phyloP scores from a whole-genome alignment of 495 filamentous ascomycete genomes.

The Daldinia decipiens region DNA sequence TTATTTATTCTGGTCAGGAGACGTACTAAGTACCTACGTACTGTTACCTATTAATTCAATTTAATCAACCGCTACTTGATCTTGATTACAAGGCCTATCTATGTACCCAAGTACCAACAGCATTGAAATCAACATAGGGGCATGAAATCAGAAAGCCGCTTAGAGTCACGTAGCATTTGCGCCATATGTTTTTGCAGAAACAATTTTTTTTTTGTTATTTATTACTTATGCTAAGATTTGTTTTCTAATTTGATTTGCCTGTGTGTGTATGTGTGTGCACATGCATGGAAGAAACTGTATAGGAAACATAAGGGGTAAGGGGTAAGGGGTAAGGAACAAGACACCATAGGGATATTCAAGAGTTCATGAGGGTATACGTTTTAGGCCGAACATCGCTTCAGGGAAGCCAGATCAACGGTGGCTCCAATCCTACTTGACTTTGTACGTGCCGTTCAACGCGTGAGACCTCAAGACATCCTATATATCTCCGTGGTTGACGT shows the following conservation, averaged over 20 bases:
- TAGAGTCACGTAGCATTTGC: background rate
- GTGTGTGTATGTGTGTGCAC: too few species aligned
- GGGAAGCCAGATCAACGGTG: constrained; percentile 13
- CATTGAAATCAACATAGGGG: background rate
- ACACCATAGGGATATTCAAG: background rate
- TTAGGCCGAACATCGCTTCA: constrained; percentile 5
- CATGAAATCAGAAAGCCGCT: background rate
- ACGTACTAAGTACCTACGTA: background rate
- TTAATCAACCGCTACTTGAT: too few species aligned
- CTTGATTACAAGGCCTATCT: background rate
- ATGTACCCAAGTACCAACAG: background rate
- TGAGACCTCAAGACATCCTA: background rate
- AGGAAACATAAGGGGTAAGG: background rate
- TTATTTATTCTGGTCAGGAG: background rate
- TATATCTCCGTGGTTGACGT: background rate
- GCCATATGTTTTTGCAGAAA: background rate
- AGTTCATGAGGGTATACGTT: background rate
- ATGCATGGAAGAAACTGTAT: too few species aligned
- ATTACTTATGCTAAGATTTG: background rate
- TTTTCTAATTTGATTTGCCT: background rate
- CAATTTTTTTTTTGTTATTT: background rate
- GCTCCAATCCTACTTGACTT: constrained; percentile 12
- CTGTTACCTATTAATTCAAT: too few species aligned
- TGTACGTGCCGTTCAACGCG: background rate
- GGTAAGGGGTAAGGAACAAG: background rate